A percentile compares a stretch with the other conserved stretches of the same genome.
Conservation (phyloP, 441 rosid species). For the Croton laevigatus region DNA sequence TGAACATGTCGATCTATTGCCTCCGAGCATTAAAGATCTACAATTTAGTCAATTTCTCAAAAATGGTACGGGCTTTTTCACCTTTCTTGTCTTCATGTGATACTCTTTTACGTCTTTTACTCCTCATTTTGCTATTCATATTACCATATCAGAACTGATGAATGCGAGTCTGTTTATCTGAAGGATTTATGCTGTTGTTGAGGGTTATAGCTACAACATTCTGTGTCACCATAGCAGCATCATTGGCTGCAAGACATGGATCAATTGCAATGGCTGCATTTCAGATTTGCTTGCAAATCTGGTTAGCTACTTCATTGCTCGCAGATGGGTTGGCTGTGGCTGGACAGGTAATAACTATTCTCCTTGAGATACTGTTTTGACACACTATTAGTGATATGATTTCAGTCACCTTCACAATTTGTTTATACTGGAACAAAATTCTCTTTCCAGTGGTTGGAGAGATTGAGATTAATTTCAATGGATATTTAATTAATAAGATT, state of each 20-base stretch:
- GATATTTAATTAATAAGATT: neutral
- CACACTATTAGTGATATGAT: neutral
- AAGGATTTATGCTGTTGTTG: slow-evolving; percentile 52
- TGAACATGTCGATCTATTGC: slow-evolving; percentile 38
- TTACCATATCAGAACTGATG: slow-evolving; percentile 1
- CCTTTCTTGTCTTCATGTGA: neutral
- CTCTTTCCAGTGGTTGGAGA: neutral
- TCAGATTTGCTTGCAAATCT: slow-evolving; percentile 63
- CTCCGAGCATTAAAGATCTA: slow-evolving; percentile 44
- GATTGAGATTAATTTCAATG: neutral
- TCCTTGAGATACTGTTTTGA: neutral
- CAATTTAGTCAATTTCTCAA: slow-evolving; percentile 48
- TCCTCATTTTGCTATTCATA: neutral
- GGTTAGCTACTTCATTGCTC: slow-evolving; percentile 59
- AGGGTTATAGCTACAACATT: slow-evolving; percentile 55
- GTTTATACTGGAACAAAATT: neutral
- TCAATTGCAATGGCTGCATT: slow-evolving; percentile 70
- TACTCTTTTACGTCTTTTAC: neutral
- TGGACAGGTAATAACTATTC: slow-evolving; percentile 46
- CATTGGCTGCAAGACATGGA: slow-evolving; percentile 57
- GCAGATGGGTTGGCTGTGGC: slow-evolving; percentile 67
- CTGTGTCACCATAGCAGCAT: slow-evolving; percentile 60
- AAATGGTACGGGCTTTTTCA: slow-evolving; percentile 39
- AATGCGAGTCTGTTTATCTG: slow-evolving; percentile 13
- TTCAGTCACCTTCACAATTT: neutral